Percentiles rank a stretch among this genome's conserved stretches.
phyloP scores from a whole-genome alignment of 768 basidiomycete species.

The Suillus weaverae region DNA sequence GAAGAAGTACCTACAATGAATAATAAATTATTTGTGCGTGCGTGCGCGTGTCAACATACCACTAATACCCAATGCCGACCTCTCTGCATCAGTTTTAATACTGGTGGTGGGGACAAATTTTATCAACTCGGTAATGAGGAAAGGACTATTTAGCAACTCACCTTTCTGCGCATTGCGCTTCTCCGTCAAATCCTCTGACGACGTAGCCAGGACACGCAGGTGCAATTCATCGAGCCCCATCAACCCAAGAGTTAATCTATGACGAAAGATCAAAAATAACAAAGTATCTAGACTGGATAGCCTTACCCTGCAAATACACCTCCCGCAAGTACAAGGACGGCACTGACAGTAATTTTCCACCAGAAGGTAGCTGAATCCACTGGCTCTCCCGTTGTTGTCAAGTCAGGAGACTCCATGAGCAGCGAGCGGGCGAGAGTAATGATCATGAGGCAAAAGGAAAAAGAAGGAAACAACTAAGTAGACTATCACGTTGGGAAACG shows the following conservation, averaged over 20 bases:
- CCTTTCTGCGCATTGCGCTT: slow-evolving; percentile 71
- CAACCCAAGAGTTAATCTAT: slow-evolving; percentile 82
- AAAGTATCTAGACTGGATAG: background rate
- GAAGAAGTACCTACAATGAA: slow-evolving; percentile 64
- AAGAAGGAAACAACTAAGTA: background rate
- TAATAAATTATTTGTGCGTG: slow-evolving; percentile 9
- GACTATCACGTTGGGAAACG: background rate
- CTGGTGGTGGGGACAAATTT: slow-evolving; percentile 31
- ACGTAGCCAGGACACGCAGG: slow-evolving; percentile 78
- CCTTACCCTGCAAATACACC: slow-evolving; percentile 91
- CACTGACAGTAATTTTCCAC: slow-evolving; percentile 68
- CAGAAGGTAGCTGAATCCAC: slow-evolving; percentile 68
- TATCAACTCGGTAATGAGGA: background rate
- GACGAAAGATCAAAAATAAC: background rate
- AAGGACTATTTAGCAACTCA: slow-evolving; percentile 21
- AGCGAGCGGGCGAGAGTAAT: slow-evolving; percentile 9
- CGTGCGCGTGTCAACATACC: slow-evolving; percentile 39
- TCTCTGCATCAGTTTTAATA: slow-evolving; percentile 53
- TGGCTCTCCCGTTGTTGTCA: slow-evolving; percentile 23
- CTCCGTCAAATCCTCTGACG: slow-evolving; percentile 74
- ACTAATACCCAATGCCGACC: slow-evolving; percentile 95
- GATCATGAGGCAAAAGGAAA: slow-evolving; percentile 17
- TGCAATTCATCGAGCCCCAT: slow-evolving; percentile 95
- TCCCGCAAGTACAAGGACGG: slow-evolving; percentile 72
- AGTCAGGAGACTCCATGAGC: background rate